phyloP scores from a whole-genome alignment of 345 rosid genomes.

The Psidium guajava region DNA sequence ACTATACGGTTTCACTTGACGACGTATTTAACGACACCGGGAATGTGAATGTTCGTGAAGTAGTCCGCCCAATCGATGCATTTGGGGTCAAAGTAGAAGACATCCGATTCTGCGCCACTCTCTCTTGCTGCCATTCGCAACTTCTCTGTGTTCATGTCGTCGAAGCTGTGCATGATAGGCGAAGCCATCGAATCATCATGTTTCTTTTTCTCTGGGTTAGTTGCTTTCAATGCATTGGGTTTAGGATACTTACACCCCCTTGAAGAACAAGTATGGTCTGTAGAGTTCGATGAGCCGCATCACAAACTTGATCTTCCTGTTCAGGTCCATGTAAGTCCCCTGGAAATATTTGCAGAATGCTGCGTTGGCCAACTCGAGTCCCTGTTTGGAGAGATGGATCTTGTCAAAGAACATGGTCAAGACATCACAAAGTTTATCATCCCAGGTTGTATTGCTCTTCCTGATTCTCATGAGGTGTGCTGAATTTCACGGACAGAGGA shows the following conservation, averaged over 20 bases:
- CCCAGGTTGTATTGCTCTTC: neutral
- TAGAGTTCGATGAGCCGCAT: constrained; percentile 67
- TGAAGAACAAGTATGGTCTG: constrained; percentile 69
- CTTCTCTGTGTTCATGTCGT: constrained; percentile 43
- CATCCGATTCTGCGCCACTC: constrained; percentile 10
- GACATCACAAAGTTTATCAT: neutral
- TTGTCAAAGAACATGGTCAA: neutral
- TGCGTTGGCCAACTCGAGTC: constrained; percentile 31
- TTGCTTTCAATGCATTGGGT: neutral
- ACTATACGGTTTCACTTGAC: constrained; percentile 17
- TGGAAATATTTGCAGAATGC: constrained; percentile 35
- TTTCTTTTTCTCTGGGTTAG: neutral
- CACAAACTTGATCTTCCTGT: constrained; percentile 42
- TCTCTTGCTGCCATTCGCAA: constrained; percentile 24
- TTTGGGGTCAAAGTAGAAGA: constrained; percentile 48
- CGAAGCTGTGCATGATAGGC: constrained; percentile 31
- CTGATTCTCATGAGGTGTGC: neutral
- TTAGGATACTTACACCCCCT: constrained; percentile 45
- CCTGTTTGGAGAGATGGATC: constrained; percentile 11
- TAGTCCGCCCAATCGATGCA: constrained; percentile 58
- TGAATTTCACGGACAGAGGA: neutral
- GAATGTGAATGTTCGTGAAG: constrained; percentile 39
- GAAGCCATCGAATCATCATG: neutral
- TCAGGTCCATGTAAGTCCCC: constrained; percentile 22
- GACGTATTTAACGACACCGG: constrained; percentile 44